These are phyloP conservation scores for Gigaspora rosea DNA, from an alignment of 192 early-diverging fungal genomes.

Conservation along the genomic window DNA sequence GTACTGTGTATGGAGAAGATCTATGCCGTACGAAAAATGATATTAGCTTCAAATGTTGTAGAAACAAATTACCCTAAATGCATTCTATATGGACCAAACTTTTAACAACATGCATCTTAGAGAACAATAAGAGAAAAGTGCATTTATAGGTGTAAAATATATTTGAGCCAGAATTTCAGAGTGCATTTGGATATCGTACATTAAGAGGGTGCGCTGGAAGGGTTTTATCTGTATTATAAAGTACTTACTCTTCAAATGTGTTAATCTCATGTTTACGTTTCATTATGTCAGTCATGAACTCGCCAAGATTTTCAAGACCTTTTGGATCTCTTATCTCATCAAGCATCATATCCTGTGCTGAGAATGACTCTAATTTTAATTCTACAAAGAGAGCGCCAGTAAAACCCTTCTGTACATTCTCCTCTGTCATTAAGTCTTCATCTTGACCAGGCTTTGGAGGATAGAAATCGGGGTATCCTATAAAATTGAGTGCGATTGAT, in stretches of 20 bases:
- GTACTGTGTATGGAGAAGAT: conserved; percentile 49
- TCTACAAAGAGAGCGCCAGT: conserved; percentile 48
- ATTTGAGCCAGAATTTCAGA: no score
- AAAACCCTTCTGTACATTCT: conserved; percentile 59
- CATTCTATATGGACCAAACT: no score
- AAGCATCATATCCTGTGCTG: conserved; percentile 54
- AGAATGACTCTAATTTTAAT: conserved; percentile 57
- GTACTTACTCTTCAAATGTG: conserved; percentile 37
- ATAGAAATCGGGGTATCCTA: conserved; percentile 50
- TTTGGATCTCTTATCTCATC: conserved; percentile 52
- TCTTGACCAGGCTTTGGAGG: conserved; percentile 43
- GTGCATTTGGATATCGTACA: no score
- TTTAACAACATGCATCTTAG: no score
- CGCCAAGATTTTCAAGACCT: conserved; percentile 39
- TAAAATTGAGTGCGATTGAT: neutral
- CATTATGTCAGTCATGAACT: conserved; percentile 40
- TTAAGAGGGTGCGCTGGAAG: no score
- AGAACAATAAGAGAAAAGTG: no score
- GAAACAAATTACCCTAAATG: neutral
- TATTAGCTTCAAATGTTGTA: neutral
- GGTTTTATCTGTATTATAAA: neutral
- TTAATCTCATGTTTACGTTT: conserved; percentile 37
- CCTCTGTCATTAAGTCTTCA: conserved; percentile 55
- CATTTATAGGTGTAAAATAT: no score
- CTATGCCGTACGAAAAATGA: conserved; percentile 28